phyloP scores from a whole-genome alignment of 257 asterid species.

The Fraxinus anomala region DNA sequence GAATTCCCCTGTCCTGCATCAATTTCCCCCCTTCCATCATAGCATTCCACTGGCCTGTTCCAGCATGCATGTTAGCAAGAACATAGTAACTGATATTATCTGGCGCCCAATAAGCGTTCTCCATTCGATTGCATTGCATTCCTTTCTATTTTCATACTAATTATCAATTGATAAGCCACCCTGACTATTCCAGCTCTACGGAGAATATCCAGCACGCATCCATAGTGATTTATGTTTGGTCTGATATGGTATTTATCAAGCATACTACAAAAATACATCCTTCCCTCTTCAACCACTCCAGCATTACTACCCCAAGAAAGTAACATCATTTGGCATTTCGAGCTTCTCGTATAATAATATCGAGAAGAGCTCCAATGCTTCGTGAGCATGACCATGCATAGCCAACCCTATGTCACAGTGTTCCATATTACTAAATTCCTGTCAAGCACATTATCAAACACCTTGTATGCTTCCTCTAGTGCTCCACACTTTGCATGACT shows the following conservation, averaged over 20 bases:
- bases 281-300: conserved; percentile 22
- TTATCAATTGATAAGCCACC: conserved; percentile 15
- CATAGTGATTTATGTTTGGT: conserved; percentile 16
- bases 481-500: conserved; percentile 23
- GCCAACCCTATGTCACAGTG: conserved; percentile 5
- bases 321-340: conserved; percentile 12
- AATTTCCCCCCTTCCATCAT: conserved; percentile 7
- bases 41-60: conserved; percentile 5
- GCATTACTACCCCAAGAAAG: conserved; percentile 20
- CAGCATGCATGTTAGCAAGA: background rate
- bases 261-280: conserved; percentile 11
- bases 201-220: conserved; percentile 25
- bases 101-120: background rate
- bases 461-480: conserved; percentile 4
- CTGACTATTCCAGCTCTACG: conserved; percentile 20
- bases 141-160: conserved; percentile 8
- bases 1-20: background rate
- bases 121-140: conserved; percentile 7
- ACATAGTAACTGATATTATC: conserved; percentile 24
- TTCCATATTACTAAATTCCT: conserved; percentile 20
- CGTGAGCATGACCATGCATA: conserved; percentile 2
- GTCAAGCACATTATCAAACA: background rate
- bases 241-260: conserved; percentile 5
- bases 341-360: background rate
- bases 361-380: conserved; percentile 15